Evolutionary conservation across 2,329 filamentous ascomycete species (phyloP), one percentile per base, ranked within the genome.

Genomic region (Aciculosporium take): DNA sequence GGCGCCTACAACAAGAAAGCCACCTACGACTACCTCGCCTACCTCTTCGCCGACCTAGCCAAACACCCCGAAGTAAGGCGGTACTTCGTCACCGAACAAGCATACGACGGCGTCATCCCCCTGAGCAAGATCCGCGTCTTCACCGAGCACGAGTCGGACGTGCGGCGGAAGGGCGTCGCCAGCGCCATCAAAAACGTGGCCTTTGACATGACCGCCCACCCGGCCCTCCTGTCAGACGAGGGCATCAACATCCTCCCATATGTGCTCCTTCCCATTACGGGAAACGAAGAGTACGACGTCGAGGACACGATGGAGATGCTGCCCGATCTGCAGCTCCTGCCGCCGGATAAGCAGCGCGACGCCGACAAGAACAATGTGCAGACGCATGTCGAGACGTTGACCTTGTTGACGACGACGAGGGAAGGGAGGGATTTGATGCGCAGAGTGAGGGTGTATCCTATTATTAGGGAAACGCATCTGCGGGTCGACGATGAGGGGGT

Each of bases 181-280:
- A 87, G 81, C 46, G 91, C 86, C 8, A 86, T 98, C 58, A 96
- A 96, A 62, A 98, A 98, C 56, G 77, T 84, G 24, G 79, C 85
- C 6, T 96, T 98, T 56, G 83, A 93, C 53, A 63, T 89, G 5
- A 62, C 74, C 3, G 73, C 81, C 0, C 89, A 96, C 53, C 67
- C 74, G 0, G 64, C 70, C 2, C 79, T 94, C 40, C 63, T 95
- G 35, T 71, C 74, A 1, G 77, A 83, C 39, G 74, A 79, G 15
- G 78, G 79, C 30, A 78, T 88, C 38, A 81, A 94, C 52, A 72
- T 96, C 13, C 65, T 96, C 4, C 88, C 89, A 0, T 96, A 96
- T 59, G 68, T 96, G 13, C 65, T 98, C 8, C 70, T 95, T 6
- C 89, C 91, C 0, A 79, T 96, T 37, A 89, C 82, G 53, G 89